phyloP scores from a whole-genome alignment of 768 basidiomycete genomes.

The Mycena crocata region DNA sequence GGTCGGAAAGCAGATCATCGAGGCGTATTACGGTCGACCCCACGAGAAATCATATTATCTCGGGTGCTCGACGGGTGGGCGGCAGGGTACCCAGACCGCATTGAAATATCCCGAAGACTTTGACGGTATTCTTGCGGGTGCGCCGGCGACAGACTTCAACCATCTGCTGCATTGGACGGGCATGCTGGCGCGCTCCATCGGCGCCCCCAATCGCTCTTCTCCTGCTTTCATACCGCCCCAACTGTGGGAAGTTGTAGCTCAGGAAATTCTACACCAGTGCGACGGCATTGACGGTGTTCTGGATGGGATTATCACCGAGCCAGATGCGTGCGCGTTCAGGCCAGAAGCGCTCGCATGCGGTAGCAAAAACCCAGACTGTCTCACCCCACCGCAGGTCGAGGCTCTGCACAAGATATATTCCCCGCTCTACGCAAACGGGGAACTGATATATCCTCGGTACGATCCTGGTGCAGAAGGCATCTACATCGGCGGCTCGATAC shows the following conservation, averaged over 20 bases:
- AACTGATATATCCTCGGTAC: slow-evolving; percentile 34
- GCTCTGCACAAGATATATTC: slow-evolving; percentile 37
- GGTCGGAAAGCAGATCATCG: slow-evolving; percentile 38
- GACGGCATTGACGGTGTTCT: slow-evolving; percentile 27
- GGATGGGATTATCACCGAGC: slow-evolving; percentile 33
- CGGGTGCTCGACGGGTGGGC: slow-evolving; percentile 43
- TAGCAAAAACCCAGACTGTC: slow-evolving; percentile 15
- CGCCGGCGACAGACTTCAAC: slow-evolving; percentile 36
- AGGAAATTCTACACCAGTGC: slow-evolving; percentile 28
- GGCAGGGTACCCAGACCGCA: slow-evolving; percentile 39
- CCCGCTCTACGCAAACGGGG: slow-evolving; percentile 31
- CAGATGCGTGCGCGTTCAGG: slow-evolving; percentile 26
- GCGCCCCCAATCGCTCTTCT: neutral
- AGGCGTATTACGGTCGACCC: slow-evolving; percentile 35
- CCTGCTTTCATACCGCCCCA: slow-evolving; percentile 27
- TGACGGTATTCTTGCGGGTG: slow-evolving; percentile 41
- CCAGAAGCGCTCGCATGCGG: slow-evolving; percentile 36
- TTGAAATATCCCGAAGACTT: slow-evolving; percentile 40
- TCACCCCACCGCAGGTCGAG: slow-evolving; percentile 36
- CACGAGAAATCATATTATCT: slow-evolving; percentile 39
- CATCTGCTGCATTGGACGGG: slow-evolving; percentile 23
- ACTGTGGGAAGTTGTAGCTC: slow-evolving; percentile 31
- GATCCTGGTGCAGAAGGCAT: slow-evolving; percentile 28
- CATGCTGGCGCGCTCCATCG: slow-evolving; percentile 6
- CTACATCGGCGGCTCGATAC: neutral